Evolutionary conservation across 257 asterid genomes (phyloP), one percentile per base, ranked within the genome.

Genomic region (Capsicum baccatum): DNA sequence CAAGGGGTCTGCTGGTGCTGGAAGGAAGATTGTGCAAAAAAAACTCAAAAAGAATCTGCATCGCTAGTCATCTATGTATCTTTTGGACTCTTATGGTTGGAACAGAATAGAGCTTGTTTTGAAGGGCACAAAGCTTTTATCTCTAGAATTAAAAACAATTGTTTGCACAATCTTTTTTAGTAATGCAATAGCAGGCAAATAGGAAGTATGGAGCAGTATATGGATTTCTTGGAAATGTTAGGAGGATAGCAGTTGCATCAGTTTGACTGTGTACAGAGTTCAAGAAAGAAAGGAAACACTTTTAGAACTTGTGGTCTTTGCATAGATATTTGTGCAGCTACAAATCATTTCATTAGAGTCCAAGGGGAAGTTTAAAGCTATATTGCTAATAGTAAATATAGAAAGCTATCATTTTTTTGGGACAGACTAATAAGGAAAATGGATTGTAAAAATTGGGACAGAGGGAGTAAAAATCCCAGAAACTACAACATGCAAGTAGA

Each of bases 181-280:
- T 19, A 37, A 57, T n/a, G 57, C 47, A 17, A 44, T 9, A 71
- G 58, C 57, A 71, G 58, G 58, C 37, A 44, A 71, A 71, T 71
- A 44, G 79, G 33, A 17, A 71, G 58, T 71, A 71, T n/a, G 57
- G 79, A 71, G 54, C 58, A n/a, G 79, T 47, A n/a, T 71, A 71
- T 71, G 57, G 39, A 71, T 2, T 44, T 71, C 35, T 47, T 71
- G 33, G 17, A 71, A 44, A 9, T 44, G 79, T 9, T 26, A 71
- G 57, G 37, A 71, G 57, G 58, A 71, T 71, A 44, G 79, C n/a
- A n/a, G 79, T 47, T n/a, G 37, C 79, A 47, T 17, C 33, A 16
- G 33, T 69, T 69, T 69, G 79, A 69, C 55, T 69, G 15, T 8
- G 55, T 33, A 42, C 55, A 42, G 3, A 69, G 33, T 16, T 69